These are phyloP conservation scores for Eucalyptus cloeziana DNA, from an alignment of 345 rosid genomes.

Conservation along the genomic window DNA sequence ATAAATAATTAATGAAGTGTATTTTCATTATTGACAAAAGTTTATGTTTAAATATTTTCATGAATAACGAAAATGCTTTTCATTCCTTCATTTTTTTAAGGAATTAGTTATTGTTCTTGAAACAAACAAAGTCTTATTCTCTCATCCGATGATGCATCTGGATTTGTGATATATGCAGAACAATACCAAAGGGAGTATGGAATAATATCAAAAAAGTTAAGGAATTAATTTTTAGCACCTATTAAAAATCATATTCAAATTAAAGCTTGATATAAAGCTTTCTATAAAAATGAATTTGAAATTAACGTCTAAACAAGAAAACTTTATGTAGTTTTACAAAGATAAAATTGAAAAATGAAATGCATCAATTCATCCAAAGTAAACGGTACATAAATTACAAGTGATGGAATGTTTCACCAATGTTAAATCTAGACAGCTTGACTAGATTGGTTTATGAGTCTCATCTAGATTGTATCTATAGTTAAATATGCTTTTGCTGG, in stretches of 20 bases:
- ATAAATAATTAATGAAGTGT: too few species aligned
- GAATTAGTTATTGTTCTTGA: neutral
- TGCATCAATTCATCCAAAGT: neutral
- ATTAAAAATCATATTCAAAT: neutral
- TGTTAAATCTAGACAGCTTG: neutral
- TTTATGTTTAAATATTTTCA: neutral
- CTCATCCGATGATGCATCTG: fast-evolving
- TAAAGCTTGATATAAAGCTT: neutral
- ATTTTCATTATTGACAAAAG: neutral
- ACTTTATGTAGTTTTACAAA: neutral
- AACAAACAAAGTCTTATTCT: neutral
- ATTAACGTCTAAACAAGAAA: neutral
- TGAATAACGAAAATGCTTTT: too few species aligned
- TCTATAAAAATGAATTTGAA: neutral
- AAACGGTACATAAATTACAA: neutral
- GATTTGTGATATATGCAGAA: neutral
- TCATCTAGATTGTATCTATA: neutral
- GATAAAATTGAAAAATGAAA: neutral
- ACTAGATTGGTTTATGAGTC: neutral
- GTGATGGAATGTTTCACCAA: neutral
- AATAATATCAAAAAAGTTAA: neutral
- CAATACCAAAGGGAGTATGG: neutral
- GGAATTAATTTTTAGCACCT: neutral
- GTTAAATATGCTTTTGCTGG: neutral
- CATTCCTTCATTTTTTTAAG: neutral